A percentile compares a stretch with the other conserved stretches of the same genome.
These are phyloP conservation scores for Russula abietina DNA, from an alignment of 768 basidiomycete species.

Conservation along the genomic window DNA sequence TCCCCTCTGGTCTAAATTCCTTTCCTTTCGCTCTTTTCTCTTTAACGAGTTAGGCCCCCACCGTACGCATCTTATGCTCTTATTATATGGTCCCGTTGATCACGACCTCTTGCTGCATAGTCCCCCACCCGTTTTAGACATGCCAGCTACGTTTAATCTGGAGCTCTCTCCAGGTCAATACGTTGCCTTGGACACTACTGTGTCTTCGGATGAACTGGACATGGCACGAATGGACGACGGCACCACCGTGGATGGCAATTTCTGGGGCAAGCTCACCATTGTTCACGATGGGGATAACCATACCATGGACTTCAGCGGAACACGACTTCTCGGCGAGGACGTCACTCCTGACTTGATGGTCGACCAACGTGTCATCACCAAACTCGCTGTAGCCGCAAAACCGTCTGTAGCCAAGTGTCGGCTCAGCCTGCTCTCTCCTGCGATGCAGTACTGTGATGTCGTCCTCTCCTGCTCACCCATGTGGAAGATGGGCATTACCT, in stretches of 20 bases:
- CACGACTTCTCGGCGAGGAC: constrained; percentile 59
- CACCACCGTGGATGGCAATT: constrained; percentile 75
- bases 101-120: constrained; percentile 27
- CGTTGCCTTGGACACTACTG: constrained; percentile 73
- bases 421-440: constrained; percentile 65
- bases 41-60: constrained; percentile 36
- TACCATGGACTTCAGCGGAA: constrained; percentile 77
- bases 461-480: constrained; percentile 61
- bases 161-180: constrained; percentile 75
- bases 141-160: constrained; percentile 80
- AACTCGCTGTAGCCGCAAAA: constrained; percentile 67
- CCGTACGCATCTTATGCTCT: constrained; percentile 37
- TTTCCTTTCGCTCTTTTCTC: background rate
- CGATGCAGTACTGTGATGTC: constrained; percentile 75
- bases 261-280: constrained; percentile 85
- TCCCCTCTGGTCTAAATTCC: background rate
- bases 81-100: background rate
- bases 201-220: constrained; percentile 74
- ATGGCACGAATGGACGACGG: constrained; percentile 92
- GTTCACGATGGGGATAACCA: constrained; percentile 74
- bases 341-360: constrained; percentile 64
- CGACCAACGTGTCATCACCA: constrained; percentile 71
- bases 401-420: constrained; percentile 72
- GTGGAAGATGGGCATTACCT: constrained; percentile 71
- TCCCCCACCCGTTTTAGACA: constrained; percentile 72